Evolutionary conservation across 768 basidiomycete species (phyloP).

Genomic region (Dictyophora rubrovolvata): DNA sequence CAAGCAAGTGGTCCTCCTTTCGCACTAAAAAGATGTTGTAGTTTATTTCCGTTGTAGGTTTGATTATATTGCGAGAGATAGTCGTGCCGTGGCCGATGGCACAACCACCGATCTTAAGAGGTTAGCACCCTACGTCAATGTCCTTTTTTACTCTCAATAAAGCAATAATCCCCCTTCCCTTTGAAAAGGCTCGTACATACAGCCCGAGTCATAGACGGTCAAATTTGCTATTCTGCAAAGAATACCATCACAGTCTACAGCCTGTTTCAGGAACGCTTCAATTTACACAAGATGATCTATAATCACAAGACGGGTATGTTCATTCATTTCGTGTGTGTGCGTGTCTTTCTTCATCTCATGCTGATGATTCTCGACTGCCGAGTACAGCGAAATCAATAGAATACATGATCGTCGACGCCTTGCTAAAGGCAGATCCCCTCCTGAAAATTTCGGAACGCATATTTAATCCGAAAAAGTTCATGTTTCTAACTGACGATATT

Average conservation of each 20-base stretch:
- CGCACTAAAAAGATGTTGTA: not conserved
- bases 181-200: conserved; percentile 58
- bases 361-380: not conserved
- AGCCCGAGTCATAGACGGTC: conserved; percentile 59
- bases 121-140: conserved; percentile 11
- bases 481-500: conserved; percentile 62
- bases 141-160: not conserved
- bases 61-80: conserved; percentile 74
- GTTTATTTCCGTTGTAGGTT: conserved; percentile 35
- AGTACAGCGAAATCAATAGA: conserved; percentile 65
- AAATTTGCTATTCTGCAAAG: conserved; percentile 78
- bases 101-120: conserved; percentile 42
- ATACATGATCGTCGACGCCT: conserved; percentile 74
- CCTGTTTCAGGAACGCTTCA: conserved; percentile 64
- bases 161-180: not conserved
- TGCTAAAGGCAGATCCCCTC: conserved; percentile 56
- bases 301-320: conserved; percentile 68
- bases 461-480: conserved; percentile 44
- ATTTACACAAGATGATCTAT: conserved; percentile 75
- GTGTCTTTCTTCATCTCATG: not conserved
- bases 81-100: conserved; percentile 58
- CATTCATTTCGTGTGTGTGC: too few relatives aligned
- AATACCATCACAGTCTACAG: conserved; percentile 69
- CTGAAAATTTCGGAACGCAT: conserved; percentile 51
- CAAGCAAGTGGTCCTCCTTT: conserved; percentile 39